A percentile compares a stretch with the other conserved stretches of the same genome.
phyloP scores from a whole-genome alignment of 2,329 filamentous ascomycete species.

The Exophiala lecanii-corni region DNA sequence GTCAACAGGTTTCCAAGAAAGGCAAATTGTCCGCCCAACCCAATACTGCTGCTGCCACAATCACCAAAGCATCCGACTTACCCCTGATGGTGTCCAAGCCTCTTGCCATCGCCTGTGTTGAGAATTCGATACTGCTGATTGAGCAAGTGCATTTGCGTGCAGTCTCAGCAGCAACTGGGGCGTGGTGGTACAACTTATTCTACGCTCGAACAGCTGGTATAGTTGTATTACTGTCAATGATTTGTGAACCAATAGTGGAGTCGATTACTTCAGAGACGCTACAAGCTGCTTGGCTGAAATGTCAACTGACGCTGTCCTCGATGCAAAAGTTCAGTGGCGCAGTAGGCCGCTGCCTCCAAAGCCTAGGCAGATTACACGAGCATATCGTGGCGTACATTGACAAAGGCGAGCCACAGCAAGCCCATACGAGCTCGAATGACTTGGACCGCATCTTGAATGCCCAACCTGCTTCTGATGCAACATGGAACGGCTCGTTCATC shows the following conservation, averaged over 20 bases:
- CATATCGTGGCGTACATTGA: slow-evolving; percentile 1
- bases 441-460: not conserved
- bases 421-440: too few relatives aligned
- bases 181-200: slow-evolving; percentile 11
- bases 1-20: slow-evolving; percentile 1
- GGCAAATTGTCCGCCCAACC: not conserved
- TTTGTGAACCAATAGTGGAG: not conserved
- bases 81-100: slow-evolving; percentile 2
- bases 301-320: slow-evolving; percentile 2
- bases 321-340: slow-evolving; percentile 4
- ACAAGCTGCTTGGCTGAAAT: slow-evolving; percentile 3
- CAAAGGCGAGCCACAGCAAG: not conserved
- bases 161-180: slow-evolving; percentile 4
- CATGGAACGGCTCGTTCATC: not conserved
- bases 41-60: too few relatives aligned
- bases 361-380: slow-evolving; percentile 4
- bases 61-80: not conserved
- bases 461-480: not conserved
- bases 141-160: slow-evolving; percentile 7
- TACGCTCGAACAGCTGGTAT: slow-evolving; percentile 9
- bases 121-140: slow-evolving; percentile 3
- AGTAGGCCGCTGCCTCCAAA: slow-evolving; percentile 1
- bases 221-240: slow-evolving; percentile 4
- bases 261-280: not conserved
- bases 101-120: slow-evolving; percentile 3